Base-by-base conservation (phyloP, 108 stramenopile genomes). In the Epithemia pelagica region DNA sequence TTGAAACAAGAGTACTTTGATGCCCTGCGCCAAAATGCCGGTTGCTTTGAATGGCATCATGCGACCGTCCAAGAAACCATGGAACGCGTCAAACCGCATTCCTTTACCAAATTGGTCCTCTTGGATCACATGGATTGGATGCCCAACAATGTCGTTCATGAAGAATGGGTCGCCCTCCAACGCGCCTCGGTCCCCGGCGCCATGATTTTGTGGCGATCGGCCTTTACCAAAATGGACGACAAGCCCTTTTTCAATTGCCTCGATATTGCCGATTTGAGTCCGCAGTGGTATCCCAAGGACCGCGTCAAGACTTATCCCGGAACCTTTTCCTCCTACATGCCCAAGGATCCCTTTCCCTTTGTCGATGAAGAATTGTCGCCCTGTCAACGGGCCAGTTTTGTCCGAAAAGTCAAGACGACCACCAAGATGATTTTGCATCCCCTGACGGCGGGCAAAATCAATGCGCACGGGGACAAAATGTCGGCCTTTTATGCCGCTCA, bases 121-220 rank as follows among this genome's bases (percentile, higher is more conserved):
- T 51, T 82, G 31, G 81, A 82, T 62, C 81, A 82, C 65, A 82
- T 82, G 81, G 81, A 82, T 54, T 82, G 81, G 81, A 82, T 82
- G 81, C 81, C 81, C 67, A 82, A 82, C 62, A 52, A 20, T 54
- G 70, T 82, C 53, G 81, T 82, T n/a, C 76, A 77, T 61, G 77
- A 72, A 60, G 81, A 82, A 62, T 82, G 81, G 81, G 74, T 82
- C 60, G 81, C 81, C 52, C 65, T 82, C 26, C 81, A 82, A 63
- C 81, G 81, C 32, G 77, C 81, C 37, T 69, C 81, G 54, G 71
- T 75, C 21, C 81, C 81, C 2, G 81, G 81, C 29, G 81, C 81
- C 52, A 67, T 74, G 66, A 67, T 78, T 52, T 61, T 82, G 65
- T 82, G 81, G 81, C 81, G 81, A 21, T 82, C 81, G 23, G 81